Base-by-base conservation (phyloP, 1,284 basidiomycete species). In the Flammula alnicola region DNA sequence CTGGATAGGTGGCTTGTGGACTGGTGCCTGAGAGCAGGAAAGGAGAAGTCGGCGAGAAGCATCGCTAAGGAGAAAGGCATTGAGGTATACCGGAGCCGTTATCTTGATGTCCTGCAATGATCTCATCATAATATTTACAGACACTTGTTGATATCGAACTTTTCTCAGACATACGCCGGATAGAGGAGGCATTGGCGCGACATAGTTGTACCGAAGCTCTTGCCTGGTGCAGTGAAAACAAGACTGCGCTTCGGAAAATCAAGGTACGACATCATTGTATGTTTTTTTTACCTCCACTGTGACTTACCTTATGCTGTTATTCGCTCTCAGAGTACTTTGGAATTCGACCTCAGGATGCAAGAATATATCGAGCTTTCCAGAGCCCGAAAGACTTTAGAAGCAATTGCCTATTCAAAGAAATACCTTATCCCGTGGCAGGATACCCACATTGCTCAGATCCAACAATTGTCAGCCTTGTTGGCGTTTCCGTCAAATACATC, bases 171-270 rank as follows among this genome's bases (percentile, higher is more conserved):
- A 90, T 98, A 37, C 79, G 78, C 25, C 79, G 86, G 47, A 94
- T 98, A 56, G 94, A 98, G 67, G 76, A 79, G 5, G 93, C 92
- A 0, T 77, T 99, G 14, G 71, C 76, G 12, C 73, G 73, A 41
- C 85, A 92, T 57, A 90, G 89, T 62, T 94, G 93, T 59, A 76
- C 86, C 1, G 90, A 95, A 67, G 96, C 95, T 4, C 75, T 99
- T 35, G 80, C 84, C 11, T 99, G 96, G 96, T 98, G 95, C 62
- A 93, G 84, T 51, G 97, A 99, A 77, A 98, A 99, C 72, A 92
- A 96, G 67, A 82, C 85, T 23, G 88, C 91, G 6, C 78, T 99
- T 48, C 86, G 93, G 51, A 98, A 98, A 75, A 83, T 88, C 63
- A 94, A 92, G 78, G 94, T 88, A 49, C 56, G 78, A 63, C 23